Evolutionary conservation across 139 green algal genomes (phyloP).

Genomic region (Picochlorum sp.): DNA sequence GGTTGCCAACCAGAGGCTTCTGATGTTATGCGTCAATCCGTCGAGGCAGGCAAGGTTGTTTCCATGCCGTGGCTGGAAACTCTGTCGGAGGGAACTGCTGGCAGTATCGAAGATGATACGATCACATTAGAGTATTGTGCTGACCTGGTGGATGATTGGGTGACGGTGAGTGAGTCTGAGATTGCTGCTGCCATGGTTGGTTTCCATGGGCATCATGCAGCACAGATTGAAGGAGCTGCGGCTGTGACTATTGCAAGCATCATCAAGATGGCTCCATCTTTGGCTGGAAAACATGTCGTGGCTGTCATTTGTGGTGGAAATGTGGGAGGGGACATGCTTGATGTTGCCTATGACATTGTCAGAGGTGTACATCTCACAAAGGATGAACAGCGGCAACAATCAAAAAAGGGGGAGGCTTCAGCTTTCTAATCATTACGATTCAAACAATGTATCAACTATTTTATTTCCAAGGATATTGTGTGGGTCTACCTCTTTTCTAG

Average conservation of each 20-base stretch:
- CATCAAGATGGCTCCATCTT: constrained; percentile 9
- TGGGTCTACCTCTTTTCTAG: constrained; percentile 67
- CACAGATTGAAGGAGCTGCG: constrained; percentile 48
- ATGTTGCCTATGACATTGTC: constrained; percentile 5
- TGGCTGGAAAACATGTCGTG: constrained; percentile 29
- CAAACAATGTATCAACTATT: constrained; percentile 60
- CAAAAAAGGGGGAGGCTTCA: too few relatives aligned
- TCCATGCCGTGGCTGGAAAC: constrained; percentile 18
- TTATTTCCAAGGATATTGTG: constrained; percentile 75
- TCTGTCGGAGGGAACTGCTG: constrained; percentile 33
- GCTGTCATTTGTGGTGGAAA: constrained; percentile 55
- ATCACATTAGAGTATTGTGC: constrained; percentile 43
- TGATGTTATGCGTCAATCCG: constrained; percentile 42
- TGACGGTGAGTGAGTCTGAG: constrained; percentile 41
- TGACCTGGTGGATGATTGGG: constrained; percentile 47
- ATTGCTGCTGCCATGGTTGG: constrained; percentile 50
- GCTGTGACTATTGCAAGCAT: constrained; percentile 41
- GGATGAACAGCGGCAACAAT: not conserved
- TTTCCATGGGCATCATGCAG: constrained; percentile 28
- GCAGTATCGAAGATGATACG: constrained; percentile 40
- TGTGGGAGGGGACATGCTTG: constrained; percentile 21
- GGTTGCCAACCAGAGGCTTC: constrained; percentile 42
- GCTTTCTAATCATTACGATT: not conserved
- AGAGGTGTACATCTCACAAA: not conserved
- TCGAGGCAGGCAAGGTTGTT: constrained; percentile 31